Base-by-base conservation (phyloP, 352 stramenopile species). In the Blastocystis hominis region DNA sequence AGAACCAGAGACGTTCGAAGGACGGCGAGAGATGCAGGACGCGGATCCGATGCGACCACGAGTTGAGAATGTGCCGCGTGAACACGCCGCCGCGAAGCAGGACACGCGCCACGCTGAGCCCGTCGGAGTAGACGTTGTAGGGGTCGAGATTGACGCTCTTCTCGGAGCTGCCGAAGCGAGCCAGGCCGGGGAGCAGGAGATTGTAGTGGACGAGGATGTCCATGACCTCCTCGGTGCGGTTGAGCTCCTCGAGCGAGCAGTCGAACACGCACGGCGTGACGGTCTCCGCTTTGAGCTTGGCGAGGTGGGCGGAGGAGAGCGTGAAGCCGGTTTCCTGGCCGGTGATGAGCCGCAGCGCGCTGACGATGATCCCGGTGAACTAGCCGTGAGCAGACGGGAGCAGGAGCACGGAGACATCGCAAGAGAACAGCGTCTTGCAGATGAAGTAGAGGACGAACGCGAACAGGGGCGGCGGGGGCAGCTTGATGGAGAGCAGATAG, bases 361-460 rank as follows among this genome's bases (percentile, higher is more conserved):
- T 61, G 36, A 84, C 53, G 0, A 54, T 66, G 7, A 84, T 44
- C n/a, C 72, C 72, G 2, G 54, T 47, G 44, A 84, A 47, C 72
- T 84, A 84, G 5, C 0, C 46, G 9, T 66, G 44, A 84, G 24
- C 24, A n/a, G 15, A 6, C 20, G 36, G 15, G 24, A 46, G 6
- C 15, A 3, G 30, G 10, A 15, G 38, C n/a, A 84, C 72, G 24
- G 66, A 53, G 9, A 84, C 42, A 6, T 84, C 72, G 36, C 50
- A 66, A 5, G 53, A 34, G 38, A 66, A 68, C 20, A 84, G 50
- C 55, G 72, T 17, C 38, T 30, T 69, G 40, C 40, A 53, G 55
- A 84, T 84, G 55, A 54, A 84, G 24, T 68, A 66, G 7, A 84
- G 30, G 13, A 84, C 72, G 44, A 68, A 84, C 15, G 72, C 6